Base-by-base conservation (phyloP, 1,284 basidiomycete genomes). In the Heterobasidion parviporum region DNA sequence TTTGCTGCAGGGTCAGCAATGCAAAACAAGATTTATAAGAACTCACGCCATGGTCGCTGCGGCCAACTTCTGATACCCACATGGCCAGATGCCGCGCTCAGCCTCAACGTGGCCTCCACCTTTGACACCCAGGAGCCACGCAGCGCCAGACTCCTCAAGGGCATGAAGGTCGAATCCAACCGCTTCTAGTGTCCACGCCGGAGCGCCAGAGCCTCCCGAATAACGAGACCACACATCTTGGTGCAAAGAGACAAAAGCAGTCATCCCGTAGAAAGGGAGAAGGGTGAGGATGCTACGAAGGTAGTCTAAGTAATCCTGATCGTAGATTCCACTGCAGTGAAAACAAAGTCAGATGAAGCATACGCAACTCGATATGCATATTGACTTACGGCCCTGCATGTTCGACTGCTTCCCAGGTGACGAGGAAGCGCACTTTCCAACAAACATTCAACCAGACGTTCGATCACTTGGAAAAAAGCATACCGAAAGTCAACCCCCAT, bases 141-240 rank as follows among this genome's bases (percentile, higher is more conserved):
- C 94, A 1, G 92, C 89, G 1, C 87, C 90, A 0, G 87, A 83
- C 53, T 86, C 81, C 60, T 93, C 91, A 6, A 97, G 73, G 5
- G 79, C 77, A 57, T 80, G 73, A 6, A 94, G 72, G 67, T 94
- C 88, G 60, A 95, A 91, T 0, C 92, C 93, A 3, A 85, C 84
- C 7, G 78, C 70, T 59, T 92, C 84, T 0, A 96, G 72, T 2
- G 92, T 95, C 95, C 95, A 98, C 1, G 90, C 91, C 1, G 92
- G 92, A 2, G 92, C 92, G 3, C 92, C 93, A 1, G 90, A 93
- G 2, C 96, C 97, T 15, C 96, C 97, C 8, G 83, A 87, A 64
- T 94, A 94, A 6, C 95, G 84, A 1, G 93, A 97, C 93, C 94
- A 99, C 32, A 98, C 94, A 65, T 95, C 92, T 71, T 94, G 92